Conservation (phyloP, 768 basidiomycete genomes). For the Trametes elegans region DNA sequence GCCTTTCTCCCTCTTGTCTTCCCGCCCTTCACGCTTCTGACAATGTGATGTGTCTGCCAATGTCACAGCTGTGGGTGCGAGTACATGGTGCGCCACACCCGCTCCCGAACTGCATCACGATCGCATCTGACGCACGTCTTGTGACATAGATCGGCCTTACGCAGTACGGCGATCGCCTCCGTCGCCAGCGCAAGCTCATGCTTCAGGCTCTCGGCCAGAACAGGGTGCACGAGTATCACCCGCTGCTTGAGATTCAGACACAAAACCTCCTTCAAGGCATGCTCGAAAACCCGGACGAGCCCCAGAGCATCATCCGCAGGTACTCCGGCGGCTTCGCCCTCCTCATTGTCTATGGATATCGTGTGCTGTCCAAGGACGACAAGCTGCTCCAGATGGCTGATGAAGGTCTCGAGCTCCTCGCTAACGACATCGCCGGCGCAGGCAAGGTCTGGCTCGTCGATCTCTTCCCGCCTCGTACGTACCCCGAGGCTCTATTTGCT, state of each 20-base stretch:
- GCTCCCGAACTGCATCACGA: neutral
- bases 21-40: neutral
- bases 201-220: constrained; percentile 58
- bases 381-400: constrained; percentile 18
- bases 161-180: constrained; percentile 58
- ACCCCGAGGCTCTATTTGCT: neutral
- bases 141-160: constrained; percentile 56
- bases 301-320: constrained; percentile 29
- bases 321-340: constrained; percentile 22
- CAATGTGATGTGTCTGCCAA: neutral
- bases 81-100: constrained; percentile 49
- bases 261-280: constrained; percentile 55
- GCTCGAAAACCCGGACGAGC: constrained; percentile 39
- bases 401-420: constrained; percentile 21
- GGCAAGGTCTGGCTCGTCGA: constrained; percentile 24
- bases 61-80: constrained; percentile 54
- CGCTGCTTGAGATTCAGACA: constrained; percentile 55
- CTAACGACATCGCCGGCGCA: constrained; percentile 19
- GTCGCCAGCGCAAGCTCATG: constrained; percentile 66
- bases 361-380: constrained; percentile 19
- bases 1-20: constrained; percentile 3
- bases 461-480: constrained; percentile 20
- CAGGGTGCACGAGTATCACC: constrained; percentile 54
- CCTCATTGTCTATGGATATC: constrained; percentile 23
- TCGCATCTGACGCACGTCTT: neutral